A percentile compares a stretch with the other conserved stretches of the same genome.
Evolutionary conservation across 2,329 filamentous ascomycete species (phyloP).

Genomic region (Aspergillus fijiensis): DNA sequence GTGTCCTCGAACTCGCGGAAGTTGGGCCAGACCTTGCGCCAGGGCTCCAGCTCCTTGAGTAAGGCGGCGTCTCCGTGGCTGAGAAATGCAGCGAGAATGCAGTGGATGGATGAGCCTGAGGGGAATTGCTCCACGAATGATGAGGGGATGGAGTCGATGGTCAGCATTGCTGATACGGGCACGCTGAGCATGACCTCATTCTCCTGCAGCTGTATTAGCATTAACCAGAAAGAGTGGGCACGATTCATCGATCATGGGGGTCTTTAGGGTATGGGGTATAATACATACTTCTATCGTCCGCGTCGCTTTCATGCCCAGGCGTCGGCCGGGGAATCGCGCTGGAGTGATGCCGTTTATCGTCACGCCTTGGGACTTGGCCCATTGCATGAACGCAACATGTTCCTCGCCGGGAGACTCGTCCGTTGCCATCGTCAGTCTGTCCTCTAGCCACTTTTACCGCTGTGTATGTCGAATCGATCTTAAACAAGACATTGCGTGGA

Average conservation of each 20-base stretch:
- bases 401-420: conserved; percentile 18
- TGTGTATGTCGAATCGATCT: neutral
- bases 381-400: conserved; percentile 58
- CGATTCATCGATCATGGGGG: too few species aligned
- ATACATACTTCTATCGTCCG: conserved; percentile 60
- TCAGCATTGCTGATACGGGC: conserved; percentile 62
- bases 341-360: conserved; percentile 66
- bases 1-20: conserved; percentile 57
- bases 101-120: conserved; percentile 63
- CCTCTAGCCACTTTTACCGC: neutral
- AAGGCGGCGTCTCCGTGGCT: conserved; percentile 50
- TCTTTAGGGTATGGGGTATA: neutral
- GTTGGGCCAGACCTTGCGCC: conserved; percentile 68
- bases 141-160: conserved; percentile 59
- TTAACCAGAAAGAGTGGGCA: neutral
- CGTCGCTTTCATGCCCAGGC: conserved; percentile 73
- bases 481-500: neutral
- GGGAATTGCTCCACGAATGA: conserved; percentile 54
- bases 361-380: conserved; percentile 65
- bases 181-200: conserved; percentile 63
- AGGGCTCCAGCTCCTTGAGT: conserved; percentile 51
- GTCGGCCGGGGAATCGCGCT: conserved; percentile 66
- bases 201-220: conserved; percentile 39
- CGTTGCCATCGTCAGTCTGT: conserved; percentile 6
- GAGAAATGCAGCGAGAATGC: conserved; percentile 67